Evolutionary conservation across 768 basidiomycete genomes (phyloP), one percentile per base, ranked within the genome.

Genomic region (Russula foetens): DNA sequence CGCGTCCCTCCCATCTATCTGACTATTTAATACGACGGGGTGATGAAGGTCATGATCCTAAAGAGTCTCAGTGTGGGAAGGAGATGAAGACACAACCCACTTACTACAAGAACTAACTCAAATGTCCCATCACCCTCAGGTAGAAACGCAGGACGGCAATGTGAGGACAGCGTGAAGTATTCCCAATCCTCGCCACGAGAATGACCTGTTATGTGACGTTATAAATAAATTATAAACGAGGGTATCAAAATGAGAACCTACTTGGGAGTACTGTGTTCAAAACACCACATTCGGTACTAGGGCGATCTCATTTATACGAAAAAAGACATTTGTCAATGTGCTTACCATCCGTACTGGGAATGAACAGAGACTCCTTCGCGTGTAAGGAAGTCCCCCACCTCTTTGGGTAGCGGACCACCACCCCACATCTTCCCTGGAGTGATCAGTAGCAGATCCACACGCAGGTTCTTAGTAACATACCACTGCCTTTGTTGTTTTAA

Each of bases 1-100:
- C 12, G 74, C 77, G 23, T 70, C 68, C 19, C 66, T 63, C 2
- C 77, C 80, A 1, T 73, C 65, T 1, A 76, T 52, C 49, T 70
- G 63, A 11, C 70, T 52, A 63, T 81, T 81, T 47, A 72, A 51
- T 38, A 67, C 58, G 26, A 62, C 51, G 17, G 68, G 68, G 26
- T 62, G 63, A 45, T 66, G 66, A 4, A 47, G 39, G 17, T 69
- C 67, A 26, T 67, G 67, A 11, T 63, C 43, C 69, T 69, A 33
- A 14, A 28, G 61, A 3, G 17, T 48, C 15, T 59, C 24, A 64
- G 48, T 17, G 39, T 28, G 38, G 33, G 43, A 9, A 7, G 19
- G 26, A 28, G 9, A 21, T 23, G 14, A 23, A 12, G 8, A 12
- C 12, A 48, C 15, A 43, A 48, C 14, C 7, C n/a, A 41, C 67